Evolutionary conservation across 352 stramenopile species (phyloP).

Genomic region (Pythium sp.): DNA sequence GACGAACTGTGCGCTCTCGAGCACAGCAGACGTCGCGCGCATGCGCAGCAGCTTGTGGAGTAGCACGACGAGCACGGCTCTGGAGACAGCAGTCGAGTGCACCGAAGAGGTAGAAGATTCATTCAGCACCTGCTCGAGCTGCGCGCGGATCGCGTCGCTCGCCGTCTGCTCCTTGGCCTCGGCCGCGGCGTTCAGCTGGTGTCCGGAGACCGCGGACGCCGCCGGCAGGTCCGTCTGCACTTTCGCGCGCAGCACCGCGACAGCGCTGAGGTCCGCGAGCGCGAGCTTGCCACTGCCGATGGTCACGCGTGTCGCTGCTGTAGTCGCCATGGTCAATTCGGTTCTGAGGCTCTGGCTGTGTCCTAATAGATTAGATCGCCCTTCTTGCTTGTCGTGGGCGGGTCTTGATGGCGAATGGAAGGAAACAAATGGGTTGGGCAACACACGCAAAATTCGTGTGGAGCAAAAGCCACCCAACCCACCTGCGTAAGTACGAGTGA

Average conservation of each 20-base stretch:
- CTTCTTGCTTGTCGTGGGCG: background rate
- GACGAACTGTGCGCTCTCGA: slow-evolving; percentile 45
- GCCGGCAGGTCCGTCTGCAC: slow-evolving; percentile 35
- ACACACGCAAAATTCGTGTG: background rate
- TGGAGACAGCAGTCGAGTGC: slow-evolving; percentile 12
- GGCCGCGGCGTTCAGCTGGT: slow-evolving; percentile 4
- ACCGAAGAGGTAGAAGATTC: slow-evolving; percentile 12
- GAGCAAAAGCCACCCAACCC: background rate
- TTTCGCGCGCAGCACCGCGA: slow-evolving; percentile 45
- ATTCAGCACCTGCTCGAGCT: slow-evolving; percentile 14
- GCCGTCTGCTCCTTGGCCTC: slow-evolving; percentile 14
- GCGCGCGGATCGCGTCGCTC: slow-evolving; percentile 14
- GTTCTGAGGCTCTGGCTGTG: background rate
- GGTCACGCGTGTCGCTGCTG: slow-evolving; percentile 39
- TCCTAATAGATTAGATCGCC: background rate
- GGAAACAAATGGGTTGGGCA: background rate
- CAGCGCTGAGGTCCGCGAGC: slow-evolving; percentile 55
- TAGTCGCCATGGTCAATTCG: slow-evolving; percentile 25
- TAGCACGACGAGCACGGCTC: slow-evolving; percentile 32
- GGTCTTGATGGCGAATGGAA: slow-evolving; percentile 1
- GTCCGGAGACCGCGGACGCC: background rate
- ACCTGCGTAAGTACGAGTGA: background rate
- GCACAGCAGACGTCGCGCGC: slow-evolving; percentile 22
- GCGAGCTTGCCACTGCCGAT: slow-evolving; percentile 53
- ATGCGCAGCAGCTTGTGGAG: slow-evolving; percentile 23